phyloP scores from a whole-genome alignment of 2,329 filamentous ascomycete species.

The Exophiala sideris region DNA sequence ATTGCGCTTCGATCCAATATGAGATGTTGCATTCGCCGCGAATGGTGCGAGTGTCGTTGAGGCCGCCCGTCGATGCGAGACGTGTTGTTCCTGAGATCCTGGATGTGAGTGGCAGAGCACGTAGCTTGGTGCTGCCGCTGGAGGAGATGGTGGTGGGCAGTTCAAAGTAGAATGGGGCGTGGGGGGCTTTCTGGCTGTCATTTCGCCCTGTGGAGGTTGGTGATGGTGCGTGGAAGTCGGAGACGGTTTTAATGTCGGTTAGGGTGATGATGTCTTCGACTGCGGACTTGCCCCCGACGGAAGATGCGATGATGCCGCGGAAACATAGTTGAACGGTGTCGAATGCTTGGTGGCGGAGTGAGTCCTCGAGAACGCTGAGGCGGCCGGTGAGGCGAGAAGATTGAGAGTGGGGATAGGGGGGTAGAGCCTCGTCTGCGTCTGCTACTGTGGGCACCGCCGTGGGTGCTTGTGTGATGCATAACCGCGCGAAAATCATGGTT shows the following conservation, averaged over 20 bases:
- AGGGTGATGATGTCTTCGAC: slow-evolving; percentile 24
- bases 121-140: background rate
- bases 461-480: slow-evolving; percentile 6
- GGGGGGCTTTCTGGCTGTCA: slow-evolving; percentile 3
- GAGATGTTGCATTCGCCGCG: slow-evolving; percentile 19
- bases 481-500: slow-evolving; percentile 17
- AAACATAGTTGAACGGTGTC: slow-evolving; percentile 20
- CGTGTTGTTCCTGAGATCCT: slow-evolving; percentile 10
- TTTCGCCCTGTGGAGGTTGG: background rate
- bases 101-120: slow-evolving; percentile 13
- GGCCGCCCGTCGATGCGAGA: slow-evolving; percentile 1
- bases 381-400: slow-evolving; percentile 13
- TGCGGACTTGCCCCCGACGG: slow-evolving; percentile 9
- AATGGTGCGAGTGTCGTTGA: slow-evolving; percentile 14
- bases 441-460: background rate
- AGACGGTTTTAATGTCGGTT: slow-evolving; percentile 18
- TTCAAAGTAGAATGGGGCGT: slow-evolving; percentile 21
- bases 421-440: slow-evolving; percentile 4
- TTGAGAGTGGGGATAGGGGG: background rate
- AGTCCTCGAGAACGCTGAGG: slow-evolving; percentile 18
- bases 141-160: slow-evolving; percentile 9
- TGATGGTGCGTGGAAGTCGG: slow-evolving; percentile 8
- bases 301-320: slow-evolving; percentile 22
- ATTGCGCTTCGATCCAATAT: slow-evolving; percentile 22
- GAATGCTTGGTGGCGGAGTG: slow-evolving; percentile 8